These are phyloP conservation scores for Phytopythium litorale DNA, from an alignment of 352 stramenopile genomes.

Conservation along the genomic window DNA sequence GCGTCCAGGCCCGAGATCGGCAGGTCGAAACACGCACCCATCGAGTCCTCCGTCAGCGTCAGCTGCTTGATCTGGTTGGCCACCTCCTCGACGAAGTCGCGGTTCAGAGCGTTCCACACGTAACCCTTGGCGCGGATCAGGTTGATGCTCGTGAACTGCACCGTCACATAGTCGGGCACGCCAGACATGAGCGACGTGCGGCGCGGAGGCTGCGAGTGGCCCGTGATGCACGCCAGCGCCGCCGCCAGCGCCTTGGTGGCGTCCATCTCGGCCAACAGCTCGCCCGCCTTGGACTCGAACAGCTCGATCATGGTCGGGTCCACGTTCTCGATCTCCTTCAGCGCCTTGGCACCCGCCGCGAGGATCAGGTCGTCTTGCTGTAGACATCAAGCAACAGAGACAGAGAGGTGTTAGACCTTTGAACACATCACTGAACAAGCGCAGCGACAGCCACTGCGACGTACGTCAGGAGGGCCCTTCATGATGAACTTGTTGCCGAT, in stretches of 20 bases:
- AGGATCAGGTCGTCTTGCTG: slow-evolving; percentile 88
- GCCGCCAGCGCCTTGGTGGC: slow-evolving; percentile 68
- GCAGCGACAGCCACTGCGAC: slow-evolving; percentile 2
- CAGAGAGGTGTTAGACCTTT: background rate
- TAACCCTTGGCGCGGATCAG: slow-evolving; percentile 86
- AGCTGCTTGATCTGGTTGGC: slow-evolving; percentile 87
- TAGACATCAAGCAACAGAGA: background rate
- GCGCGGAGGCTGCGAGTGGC: slow-evolving; percentile 77
- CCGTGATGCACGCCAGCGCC: slow-evolving; percentile 88
- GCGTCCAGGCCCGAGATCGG: slow-evolving; percentile 53
- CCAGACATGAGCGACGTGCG: slow-evolving; percentile 88
- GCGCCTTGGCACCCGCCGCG: slow-evolving; percentile 74
- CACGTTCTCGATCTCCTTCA: slow-evolving; percentile 81
- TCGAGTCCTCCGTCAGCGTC: slow-evolving; percentile 83
- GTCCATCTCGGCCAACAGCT: slow-evolving; percentile 61
- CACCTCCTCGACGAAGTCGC: slow-evolving; percentile 73
- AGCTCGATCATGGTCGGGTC: slow-evolving; percentile 70
- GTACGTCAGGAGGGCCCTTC: slow-evolving; percentile 66
- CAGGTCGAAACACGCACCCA: slow-evolving; percentile 91
- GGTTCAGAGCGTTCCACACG: slow-evolving; percentile 91
- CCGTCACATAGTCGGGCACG: slow-evolving; percentile 87
- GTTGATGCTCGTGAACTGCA: slow-evolving; percentile 83
- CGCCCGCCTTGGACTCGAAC: slow-evolving; percentile 63
- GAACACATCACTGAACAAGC: background rate
- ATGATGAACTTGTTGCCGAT: slow-evolving; percentile 91